These are phyloP conservation scores for Lasiosphaeris hirsuta DNA, from an alignment of 495 filamentous ascomycete species.

Conservation along the genomic window DNA sequence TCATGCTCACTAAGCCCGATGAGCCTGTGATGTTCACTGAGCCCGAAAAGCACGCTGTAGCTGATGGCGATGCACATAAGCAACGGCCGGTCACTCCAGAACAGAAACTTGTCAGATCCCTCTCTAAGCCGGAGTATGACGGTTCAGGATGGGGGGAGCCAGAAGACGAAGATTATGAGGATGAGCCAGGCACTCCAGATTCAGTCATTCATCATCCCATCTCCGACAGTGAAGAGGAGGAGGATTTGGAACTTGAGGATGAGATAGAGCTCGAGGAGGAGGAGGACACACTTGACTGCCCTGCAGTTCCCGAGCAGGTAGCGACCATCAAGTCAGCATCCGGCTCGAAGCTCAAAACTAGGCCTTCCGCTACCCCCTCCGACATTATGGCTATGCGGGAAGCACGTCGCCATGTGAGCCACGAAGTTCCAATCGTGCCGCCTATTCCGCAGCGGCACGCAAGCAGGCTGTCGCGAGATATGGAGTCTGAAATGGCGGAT, in stretches of 20 bases:
- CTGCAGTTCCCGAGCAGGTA: constrained; percentile 71
- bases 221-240: constrained; percentile 44
- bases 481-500: constrained; percentile 31
- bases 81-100: constrained; percentile 65
- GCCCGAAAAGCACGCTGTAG: constrained; percentile 43
- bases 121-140: constrained; percentile 54
- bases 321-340: constrained; percentile 86
- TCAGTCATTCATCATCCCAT: constrained; percentile 87
- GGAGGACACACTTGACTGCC: constrained; percentile 47
- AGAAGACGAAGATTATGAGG: constrained; percentile 46
- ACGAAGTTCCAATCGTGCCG: constrained; percentile 58
- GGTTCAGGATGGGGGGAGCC: constrained; percentile 53
- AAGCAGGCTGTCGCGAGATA: constrained; percentile 47
- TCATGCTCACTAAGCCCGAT: constrained; percentile 41
- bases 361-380: constrained; percentile 79
- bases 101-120: constrained; percentile 38
- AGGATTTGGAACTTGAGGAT: neutral
- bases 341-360: constrained; percentile 83
- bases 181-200: constrained; percentile 74
- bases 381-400: constrained; percentile 87
- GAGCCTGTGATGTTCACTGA: constrained; percentile 26
- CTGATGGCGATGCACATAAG: constrained; percentile 48
- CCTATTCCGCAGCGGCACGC: constrained; percentile 59
- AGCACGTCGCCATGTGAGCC: constrained; percentile 78
- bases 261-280: constrained; percentile 32